Evolutionary conservation across 1,284 basidiomycete species (phyloP), one percentile per base, ranked within the genome.

Genomic region (Rugosomyces carneus): DNA sequence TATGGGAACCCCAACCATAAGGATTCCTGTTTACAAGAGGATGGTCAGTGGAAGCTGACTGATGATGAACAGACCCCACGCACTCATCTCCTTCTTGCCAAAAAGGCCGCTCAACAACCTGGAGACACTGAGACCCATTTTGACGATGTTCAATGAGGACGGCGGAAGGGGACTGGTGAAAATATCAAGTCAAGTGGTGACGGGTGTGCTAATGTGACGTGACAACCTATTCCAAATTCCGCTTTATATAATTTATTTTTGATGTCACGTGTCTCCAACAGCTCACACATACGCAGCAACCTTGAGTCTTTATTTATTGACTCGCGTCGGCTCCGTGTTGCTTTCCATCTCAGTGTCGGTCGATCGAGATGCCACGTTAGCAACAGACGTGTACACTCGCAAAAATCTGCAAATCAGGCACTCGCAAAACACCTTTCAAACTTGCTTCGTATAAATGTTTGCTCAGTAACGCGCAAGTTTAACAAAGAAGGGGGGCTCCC

Each of bases 81-180:
- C 70, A 94, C 95, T 93, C 94, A 99, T 98, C 75, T 99, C 96
- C 80, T 89, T 96, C 81, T 97, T 98, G 72, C 95, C 95, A 63
- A 99, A 94, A 67, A 99, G 80, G 68, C 80, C 81, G 51, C 81
- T 78, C 63, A 96, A 81, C 45, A 93, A 75, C 61, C 71, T 78
- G 57, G 91, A 94, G 60, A 94, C 72, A 37, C 81, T 82, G 58
- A 94, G 75, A 84, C 92, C 90, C 90, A 93, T 93, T 66, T 63
- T 71, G 64, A 60, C 51, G 56, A 63, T 47, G 52, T 60, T 54
- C 60, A 60, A 48, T 58, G 60, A 57, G 59, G 59, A 59, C 53
- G 55, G 52, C 53, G 57, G 61, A 57, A 34, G 13, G 57, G 55
- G 61, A 64, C 57, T 61, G 58, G 61, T 66, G 58, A 61, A 58